A percentile compares a stretch with the other conserved stretches of the same genome.
Evolutionary conservation across 805 yeast species (phyloP).

Genomic region (Kuraishia ogatae): DNA sequence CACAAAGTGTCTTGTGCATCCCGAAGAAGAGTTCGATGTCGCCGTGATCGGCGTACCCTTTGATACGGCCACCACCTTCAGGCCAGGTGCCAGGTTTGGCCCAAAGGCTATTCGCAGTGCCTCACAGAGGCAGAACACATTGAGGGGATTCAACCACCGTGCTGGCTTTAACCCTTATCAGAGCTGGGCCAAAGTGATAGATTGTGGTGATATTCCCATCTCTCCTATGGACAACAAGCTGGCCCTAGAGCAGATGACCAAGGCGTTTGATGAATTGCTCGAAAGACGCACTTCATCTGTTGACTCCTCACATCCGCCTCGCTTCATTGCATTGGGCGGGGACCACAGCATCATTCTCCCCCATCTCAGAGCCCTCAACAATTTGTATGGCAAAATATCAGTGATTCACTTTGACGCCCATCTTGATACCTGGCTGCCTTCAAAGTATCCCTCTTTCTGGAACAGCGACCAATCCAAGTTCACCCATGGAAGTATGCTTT

Average conservation of each 20-base stretch:
- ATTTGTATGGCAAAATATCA: slow-evolving; percentile 57
- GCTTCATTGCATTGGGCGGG: slow-evolving; percentile 70
- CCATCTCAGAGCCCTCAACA: slow-evolving; percentile 54
- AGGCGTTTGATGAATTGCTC: slow-evolving; percentile 47
- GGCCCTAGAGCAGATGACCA: slow-evolving; percentile 45
- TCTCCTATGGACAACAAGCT: slow-evolving; percentile 50
- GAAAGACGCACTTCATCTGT: slow-evolving; percentile 17
- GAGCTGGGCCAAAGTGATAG: slow-evolving; percentile 39
- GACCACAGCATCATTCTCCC: slow-evolving; percentile 76
- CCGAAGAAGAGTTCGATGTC: slow-evolving; percentile 47
- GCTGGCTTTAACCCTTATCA: slow-evolving; percentile 43
- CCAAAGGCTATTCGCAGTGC: slow-evolving; percentile 65
- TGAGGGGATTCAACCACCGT: slow-evolving; percentile 61
- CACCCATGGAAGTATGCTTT: slow-evolving; percentile 82
- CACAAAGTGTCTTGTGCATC: slow-evolving; percentile 36
- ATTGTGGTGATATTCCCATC: slow-evolving; percentile 52
- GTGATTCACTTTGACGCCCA: slow-evolving; percentile 83
- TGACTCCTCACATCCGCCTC: slow-evolving; percentile 35
- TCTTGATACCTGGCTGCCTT: slow-evolving; percentile 75
- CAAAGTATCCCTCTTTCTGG: slow-evolving; percentile 42
- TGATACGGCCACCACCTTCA: slow-evolving; percentile 72
- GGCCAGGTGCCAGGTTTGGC: slow-evolving; percentile 82
- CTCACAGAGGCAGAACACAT: slow-evolving; percentile 59
- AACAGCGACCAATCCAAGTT: slow-evolving; percentile 26
- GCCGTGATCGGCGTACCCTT: slow-evolving; percentile 77